These are phyloP conservation scores for Penicillium aurantiogriseum DNA, from an alignment of 2,329 filamentous ascomycete genomes.

Conservation along the genomic window DNA sequence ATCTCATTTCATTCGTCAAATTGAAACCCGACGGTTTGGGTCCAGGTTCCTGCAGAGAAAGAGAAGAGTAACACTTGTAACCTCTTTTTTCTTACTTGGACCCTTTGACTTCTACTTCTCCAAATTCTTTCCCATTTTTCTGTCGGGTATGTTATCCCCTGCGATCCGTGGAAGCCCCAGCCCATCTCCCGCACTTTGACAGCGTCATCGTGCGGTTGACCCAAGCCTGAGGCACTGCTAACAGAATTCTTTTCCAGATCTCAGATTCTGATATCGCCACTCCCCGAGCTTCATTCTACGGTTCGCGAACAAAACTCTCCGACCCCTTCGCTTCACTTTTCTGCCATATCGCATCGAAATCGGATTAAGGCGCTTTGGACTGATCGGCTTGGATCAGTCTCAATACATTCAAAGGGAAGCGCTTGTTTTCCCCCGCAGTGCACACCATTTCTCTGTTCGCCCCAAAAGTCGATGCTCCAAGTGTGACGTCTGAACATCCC, in stretches of 20 bases:
- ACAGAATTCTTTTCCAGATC: not conserved
- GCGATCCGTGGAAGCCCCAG: constrained; percentile 33
- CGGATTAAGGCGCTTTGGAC: not conserved
- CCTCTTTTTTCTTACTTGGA: not conserved
- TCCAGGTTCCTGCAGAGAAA: constrained; percentile 1
- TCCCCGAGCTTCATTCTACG: constrained; percentile 7
- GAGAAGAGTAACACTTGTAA: not conserved
- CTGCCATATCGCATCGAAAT: not conserved
- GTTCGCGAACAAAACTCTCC: constrained; percentile 10
- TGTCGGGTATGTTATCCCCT: constrained; percentile 5
- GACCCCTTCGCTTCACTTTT: constrained; percentile 5
- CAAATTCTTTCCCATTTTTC: not conserved
- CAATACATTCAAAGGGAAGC: not conserved
- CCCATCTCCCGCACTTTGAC: constrained; percentile 37
- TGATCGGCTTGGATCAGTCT: not conserved
- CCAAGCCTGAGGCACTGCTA: constrained; percentile 6
- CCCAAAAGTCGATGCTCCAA: constrained; percentile 31
- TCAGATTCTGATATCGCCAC: constrained; percentile 8
- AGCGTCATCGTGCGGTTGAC: constrained; percentile 31
- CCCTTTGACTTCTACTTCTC: too few species aligned
- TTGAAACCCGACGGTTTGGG: constrained; percentile 1
- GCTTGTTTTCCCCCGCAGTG: not conserved
- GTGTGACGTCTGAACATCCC: constrained; percentile 27
- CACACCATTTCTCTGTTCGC: constrained; percentile 3
- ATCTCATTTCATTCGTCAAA: not conserved